A percentile compares a stretch with the other conserved stretches of the same genome.
phyloP scores from a whole-genome alignment of 2,329 filamentous ascomycete species.

The Pseudogymnoascus sp. region DNA sequence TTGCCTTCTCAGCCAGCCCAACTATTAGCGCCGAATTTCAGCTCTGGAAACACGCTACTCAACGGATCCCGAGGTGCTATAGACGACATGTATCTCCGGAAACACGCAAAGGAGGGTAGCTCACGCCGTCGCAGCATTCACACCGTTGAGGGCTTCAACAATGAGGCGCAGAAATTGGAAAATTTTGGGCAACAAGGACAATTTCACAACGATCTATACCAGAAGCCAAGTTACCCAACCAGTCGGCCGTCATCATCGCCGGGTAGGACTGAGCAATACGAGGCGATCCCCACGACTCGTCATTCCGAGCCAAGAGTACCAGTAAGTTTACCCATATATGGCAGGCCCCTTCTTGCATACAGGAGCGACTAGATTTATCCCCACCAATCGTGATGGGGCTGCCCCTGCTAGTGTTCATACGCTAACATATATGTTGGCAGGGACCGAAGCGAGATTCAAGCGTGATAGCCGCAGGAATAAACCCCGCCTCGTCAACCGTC shows the following conservation, averaged over 20 bases:
- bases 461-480: conserved; percentile 31
- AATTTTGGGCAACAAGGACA: background rate
- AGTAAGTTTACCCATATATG: conserved; percentile 43
- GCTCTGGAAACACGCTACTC: conserved; percentile 17
- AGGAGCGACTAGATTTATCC: conserved; percentile 5
- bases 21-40: conserved; percentile 16
- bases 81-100: conserved; percentile 44
- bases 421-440: conserved; percentile 33
- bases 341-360: conserved; percentile 6
- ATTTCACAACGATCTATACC: conserved; percentile 28
- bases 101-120: conserved; percentile 56
- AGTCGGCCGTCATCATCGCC: conserved; percentile 20
- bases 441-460: conserved; percentile 52
- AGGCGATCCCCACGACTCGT: background rate
- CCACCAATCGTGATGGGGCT: conserved; percentile 9
- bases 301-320: conserved; percentile 36
- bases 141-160: conserved; percentile 42
- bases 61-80: conserved; percentile 15
- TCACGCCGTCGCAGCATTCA: conserved; percentile 80
- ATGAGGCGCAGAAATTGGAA: background rate
- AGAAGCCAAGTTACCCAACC: conserved; percentile 28
- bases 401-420: conserved; percentile 3
- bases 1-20: conserved; percentile 19
- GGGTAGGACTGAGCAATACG: conserved; percentile 6
- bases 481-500: conserved; percentile 37